These are phyloP conservation scores for Phytopythium cucurbitacearum DNA, from an alignment of 352 stramenopile species.

Conservation along the genomic window DNA sequence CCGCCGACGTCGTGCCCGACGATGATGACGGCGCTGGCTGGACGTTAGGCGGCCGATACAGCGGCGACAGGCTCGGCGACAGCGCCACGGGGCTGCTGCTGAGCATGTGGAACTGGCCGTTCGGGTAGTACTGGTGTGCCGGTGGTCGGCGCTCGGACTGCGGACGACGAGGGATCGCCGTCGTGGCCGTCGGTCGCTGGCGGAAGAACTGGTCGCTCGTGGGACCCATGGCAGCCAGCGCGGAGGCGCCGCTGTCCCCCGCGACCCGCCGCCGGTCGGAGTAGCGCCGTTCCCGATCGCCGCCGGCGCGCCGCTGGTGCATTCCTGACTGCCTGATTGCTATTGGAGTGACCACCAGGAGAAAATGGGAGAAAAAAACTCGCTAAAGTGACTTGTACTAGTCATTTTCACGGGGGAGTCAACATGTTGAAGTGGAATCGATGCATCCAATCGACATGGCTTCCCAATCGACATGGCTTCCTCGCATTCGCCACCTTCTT, in stretches of 20 bases:
- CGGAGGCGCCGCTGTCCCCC: neutral
- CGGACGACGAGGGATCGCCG: neutral
- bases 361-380: no score
- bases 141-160: constrained; percentile 10
- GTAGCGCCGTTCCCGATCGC: neutral
- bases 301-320: neutral
- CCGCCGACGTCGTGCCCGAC: constrained; percentile 7
- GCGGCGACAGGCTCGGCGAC: constrained; percentile 35
- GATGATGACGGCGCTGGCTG: constrained; percentile 14
- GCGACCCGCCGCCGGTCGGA: neutral
- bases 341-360: no score
- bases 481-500: no score
- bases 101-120: constrained; percentile 26
- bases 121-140: constrained; percentile 25
- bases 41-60: constrained; percentile 30
- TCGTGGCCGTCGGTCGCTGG: neutral
- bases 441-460: no score
- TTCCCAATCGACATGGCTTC: no score
- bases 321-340: neutral
- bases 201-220: constrained; percentile 17
- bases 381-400: neutral
- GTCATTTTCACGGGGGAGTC: neutral
- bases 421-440: neutral
- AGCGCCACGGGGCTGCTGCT: constrained; percentile 33
- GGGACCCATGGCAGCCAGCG: neutral